Evolutionary conservation across 306 rosid species (phyloP).

Genomic region (Pyrus pyrifolia): DNA sequence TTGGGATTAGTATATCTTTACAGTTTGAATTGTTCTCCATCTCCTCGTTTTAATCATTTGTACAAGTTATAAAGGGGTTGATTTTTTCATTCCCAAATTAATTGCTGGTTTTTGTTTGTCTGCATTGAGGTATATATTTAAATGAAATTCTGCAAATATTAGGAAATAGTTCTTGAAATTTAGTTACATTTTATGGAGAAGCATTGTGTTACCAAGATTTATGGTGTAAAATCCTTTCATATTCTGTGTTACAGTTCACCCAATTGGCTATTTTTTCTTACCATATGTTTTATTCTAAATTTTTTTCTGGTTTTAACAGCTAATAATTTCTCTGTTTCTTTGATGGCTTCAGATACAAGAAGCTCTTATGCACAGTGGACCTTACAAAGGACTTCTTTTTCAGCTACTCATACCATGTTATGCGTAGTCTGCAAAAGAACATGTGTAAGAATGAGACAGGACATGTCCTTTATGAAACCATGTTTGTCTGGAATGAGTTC

Average conservation of each 20-base stretch:
- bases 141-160: neutral
- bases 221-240: neutral
- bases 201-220: neutral
- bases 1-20: neutral
- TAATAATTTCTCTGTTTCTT: slow-evolving; percentile 41
- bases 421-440: slow-evolving; percentile 91
- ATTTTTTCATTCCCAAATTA: too few species aligned
- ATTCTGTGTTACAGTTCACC: neutral
- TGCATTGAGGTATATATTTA: neutral
- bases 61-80: neutral
- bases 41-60: neutral
- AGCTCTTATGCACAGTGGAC: slow-evolving; percentile 94
- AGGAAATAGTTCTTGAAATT: neutral
- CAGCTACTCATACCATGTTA: slow-evolving; percentile 94
- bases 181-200: neutral
- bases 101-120: too few species aligned
- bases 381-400: slow-evolving; percentile 97
- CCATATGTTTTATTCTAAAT: neutral
- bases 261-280: neutral
- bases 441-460: slow-evolving; percentile 50
- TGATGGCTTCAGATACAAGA: slow-evolving; percentile 85
- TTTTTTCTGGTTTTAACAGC: slow-evolving; percentile 4
- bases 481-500: slow-evolving; percentile 97
- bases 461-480: slow-evolving; percentile 64
- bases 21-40: neutral